Conservation (phyloP, 2,329 filamentous ascomycete genomes). For the Didymella segeticola region DNA sequence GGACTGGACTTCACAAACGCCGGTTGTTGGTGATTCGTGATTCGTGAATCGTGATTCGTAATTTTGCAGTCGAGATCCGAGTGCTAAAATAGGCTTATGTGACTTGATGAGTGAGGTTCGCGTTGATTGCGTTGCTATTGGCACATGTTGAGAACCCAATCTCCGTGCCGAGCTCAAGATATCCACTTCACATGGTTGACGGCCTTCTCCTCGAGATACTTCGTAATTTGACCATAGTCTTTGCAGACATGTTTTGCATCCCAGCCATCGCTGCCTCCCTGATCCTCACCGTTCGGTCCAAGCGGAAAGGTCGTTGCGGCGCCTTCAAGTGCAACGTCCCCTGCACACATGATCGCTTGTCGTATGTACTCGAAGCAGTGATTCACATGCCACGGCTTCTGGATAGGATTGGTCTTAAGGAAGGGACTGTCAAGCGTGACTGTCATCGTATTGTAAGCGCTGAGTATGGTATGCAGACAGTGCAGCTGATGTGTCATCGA, state of each 20-base stretch:
- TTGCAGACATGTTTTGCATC: conserved; percentile 45
- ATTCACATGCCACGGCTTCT: conserved; percentile 45
- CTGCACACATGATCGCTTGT: conserved; percentile 44
- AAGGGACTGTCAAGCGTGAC: conserved; percentile 18
- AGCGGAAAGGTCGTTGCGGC: conserved; percentile 42
- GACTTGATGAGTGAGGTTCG: background rate
- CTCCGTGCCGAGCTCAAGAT: conserved; percentile 4
- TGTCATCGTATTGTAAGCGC: conserved; percentile 41
- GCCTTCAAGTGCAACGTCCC: conserved; percentile 44
- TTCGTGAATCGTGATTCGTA: no score
- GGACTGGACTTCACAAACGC: background rate
- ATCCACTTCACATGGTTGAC: conserved; percentile 43
- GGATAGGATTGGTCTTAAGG: conserved; percentile 22
- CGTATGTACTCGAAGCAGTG: conserved; percentile 46
- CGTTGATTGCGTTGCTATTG: background rate
- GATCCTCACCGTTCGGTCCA: conserved; percentile 31
- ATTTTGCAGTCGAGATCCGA: background rate
- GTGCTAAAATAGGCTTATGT: background rate
- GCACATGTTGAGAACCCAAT: background rate
- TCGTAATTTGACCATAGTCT: conserved; percentile 40
- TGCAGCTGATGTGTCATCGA: conserved; percentile 46
- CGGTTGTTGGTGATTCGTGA: no score
- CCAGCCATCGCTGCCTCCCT: conserved; percentile 45
- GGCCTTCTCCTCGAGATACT: conserved; percentile 37
- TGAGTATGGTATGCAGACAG: conserved; percentile 43